Conservation (phyloP, 129 eudicot genomes). For the Saposhnikovia divaricata region DNA sequence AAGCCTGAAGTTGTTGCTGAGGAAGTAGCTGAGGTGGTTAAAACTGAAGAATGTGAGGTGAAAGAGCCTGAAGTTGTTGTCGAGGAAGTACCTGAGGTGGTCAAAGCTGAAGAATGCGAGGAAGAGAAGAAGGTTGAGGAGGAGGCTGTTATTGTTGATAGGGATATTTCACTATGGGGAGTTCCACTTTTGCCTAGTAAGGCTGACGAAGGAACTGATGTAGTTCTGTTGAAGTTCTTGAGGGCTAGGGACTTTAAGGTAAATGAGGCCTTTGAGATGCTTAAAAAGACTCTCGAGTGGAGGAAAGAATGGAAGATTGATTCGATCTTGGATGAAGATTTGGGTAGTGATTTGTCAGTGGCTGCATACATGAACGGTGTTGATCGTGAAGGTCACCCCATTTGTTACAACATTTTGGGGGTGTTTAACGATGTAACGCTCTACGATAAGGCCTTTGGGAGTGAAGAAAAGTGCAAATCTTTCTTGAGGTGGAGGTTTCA, state of each 20-base stretch:
- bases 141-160: constrained; percentile 20
- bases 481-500: constrained; percentile 74
- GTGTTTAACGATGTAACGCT: constrained; percentile 38
- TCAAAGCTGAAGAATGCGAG: background rate
- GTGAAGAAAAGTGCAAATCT: constrained; percentile 39
- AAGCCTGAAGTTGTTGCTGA: background rate
- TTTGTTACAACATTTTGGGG: constrained; percentile 59
- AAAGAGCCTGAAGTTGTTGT: constrained; percentile 14
- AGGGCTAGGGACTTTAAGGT: constrained; percentile 69
- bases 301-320: constrained; percentile 49
- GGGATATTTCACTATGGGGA: constrained; percentile 54
- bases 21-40: constrained; percentile 1
- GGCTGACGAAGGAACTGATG: constrained; percentile 36
- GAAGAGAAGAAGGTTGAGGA: constrained; percentile 8
- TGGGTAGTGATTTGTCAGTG: constrained; percentile 29
- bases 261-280: constrained; percentile 57
- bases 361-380: constrained; percentile 56
- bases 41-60: constrained; percentile 16
- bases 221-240: constrained; percentile 55
- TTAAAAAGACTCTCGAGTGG: constrained; percentile 54
- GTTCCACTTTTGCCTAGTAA: constrained; percentile 51
- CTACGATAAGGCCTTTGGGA: constrained; percentile 35
- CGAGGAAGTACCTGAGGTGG: constrained; percentile 4
- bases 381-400: constrained; percentile 56
- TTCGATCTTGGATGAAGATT: constrained; percentile 44